Percentiles rank a stretch among this genome's conserved stretches.
These are phyloP conservation scores for Corylus heterophylla DNA, from an alignment of 306 rosid species.

Conservation along the genomic window DNA sequence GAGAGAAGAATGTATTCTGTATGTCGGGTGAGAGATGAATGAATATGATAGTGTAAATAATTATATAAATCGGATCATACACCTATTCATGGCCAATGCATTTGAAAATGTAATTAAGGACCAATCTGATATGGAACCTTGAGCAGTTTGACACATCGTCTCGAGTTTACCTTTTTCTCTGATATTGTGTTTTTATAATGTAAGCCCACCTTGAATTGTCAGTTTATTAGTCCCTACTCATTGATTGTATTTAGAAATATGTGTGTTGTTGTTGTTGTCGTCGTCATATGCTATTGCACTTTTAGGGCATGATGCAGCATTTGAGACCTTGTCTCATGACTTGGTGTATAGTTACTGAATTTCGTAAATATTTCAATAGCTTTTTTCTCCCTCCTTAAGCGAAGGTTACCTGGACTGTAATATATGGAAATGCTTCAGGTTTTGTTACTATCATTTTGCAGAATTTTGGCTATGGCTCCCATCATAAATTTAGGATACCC, in stretches of 20 bases:
- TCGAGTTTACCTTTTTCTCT: constrained; percentile 13
- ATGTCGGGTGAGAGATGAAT: constrained; percentile 9
- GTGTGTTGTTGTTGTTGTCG: background rate
- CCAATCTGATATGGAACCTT: constrained; percentile 35
- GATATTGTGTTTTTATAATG: constrained; percentile 15
- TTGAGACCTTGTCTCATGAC: background rate
- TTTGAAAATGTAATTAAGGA: constrained; percentile 45
- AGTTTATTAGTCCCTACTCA: background rate
- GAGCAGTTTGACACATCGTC: constrained; percentile 33
- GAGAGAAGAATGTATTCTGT: constrained; percentile 26
- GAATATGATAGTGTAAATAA: constrained; percentile 49
- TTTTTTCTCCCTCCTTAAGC: no score
- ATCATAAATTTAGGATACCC: no score
- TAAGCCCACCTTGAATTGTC: constrained; percentile 16
- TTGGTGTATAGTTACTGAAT: no score
- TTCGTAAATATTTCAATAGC: no score
- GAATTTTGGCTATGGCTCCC: no score
- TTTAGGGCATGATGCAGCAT: background rate
- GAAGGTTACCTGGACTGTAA: no score
- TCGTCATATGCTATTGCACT: background rate
- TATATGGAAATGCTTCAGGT: no score
- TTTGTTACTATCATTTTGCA: no score
- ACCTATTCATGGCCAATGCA: constrained; percentile 43
- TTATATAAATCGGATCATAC: constrained; percentile 38
- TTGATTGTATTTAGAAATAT: background rate